A percentile compares a stretch with the other conserved stretches of the same genome.
Conservation (phyloP, 139 green algal genomes). For the Microglena sp. region DNA sequence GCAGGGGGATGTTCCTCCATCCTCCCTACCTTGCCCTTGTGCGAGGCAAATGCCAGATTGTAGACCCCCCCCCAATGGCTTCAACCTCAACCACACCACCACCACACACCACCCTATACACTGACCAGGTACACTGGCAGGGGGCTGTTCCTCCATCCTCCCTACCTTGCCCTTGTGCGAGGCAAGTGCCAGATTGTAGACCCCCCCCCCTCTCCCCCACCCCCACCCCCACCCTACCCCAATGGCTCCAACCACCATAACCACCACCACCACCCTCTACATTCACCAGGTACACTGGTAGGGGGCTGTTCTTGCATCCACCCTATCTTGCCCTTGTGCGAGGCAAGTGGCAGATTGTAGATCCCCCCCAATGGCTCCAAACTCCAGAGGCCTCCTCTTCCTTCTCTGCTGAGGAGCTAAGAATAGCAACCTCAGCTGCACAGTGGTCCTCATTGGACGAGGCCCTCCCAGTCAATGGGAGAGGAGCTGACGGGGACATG, state of each 20-base stretch:
- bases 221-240: no score
- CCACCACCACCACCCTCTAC: no score
- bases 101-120: no score
- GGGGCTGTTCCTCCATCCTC: conserved; percentile 72
- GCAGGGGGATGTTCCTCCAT: conserved; percentile 66
- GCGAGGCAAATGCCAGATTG: conserved; percentile 28
- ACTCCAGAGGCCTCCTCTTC: no score
- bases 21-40: conserved; percentile 50
- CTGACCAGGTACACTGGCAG: conserved; percentile 31
- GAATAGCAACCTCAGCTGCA: no score
- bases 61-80: not conserved
- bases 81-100: no score
- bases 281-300: conserved; percentile 24
- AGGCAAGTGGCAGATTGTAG: conserved; percentile 1
- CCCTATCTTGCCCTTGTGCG: conserved; percentile 36
- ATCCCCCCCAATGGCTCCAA: not conserved
- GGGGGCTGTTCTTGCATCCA: conserved; percentile 71
- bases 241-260: no score
- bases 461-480: no score
- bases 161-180: conserved; percentile 31
- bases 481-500: no score
- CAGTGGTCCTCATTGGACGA: no score
- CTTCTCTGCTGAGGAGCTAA: no score
- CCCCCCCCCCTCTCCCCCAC: not conserved
- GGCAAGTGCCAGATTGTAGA: conserved; percentile 5